phyloP scores from a whole-genome alignment of 2,329 filamentous ascomycete genomes.

The Cladosporium oxysporum region DNA sequence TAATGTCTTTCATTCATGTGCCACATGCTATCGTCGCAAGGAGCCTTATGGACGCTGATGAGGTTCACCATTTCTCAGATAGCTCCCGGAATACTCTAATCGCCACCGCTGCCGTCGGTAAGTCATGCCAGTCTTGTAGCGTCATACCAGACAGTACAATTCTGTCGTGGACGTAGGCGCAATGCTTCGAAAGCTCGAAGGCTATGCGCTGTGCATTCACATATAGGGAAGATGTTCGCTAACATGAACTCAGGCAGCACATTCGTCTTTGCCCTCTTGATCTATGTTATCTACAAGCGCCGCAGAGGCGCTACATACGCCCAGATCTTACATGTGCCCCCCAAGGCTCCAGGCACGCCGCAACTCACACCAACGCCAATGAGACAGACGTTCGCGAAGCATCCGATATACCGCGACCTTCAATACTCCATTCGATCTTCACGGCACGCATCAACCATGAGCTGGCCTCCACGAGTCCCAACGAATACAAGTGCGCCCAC shows the following conservation, averaged over 20 bases:
- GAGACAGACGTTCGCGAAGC: conserved; percentile 10
- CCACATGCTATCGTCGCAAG: neutral
- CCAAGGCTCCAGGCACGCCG: conserved; percentile 22
- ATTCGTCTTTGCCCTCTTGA: conserved; percentile 26
- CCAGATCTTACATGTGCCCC: conserved; percentile 29
- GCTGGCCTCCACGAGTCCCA: neutral
- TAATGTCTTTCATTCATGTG: neutral
- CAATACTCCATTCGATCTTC: conserved; percentile 31
- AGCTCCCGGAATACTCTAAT: conserved; percentile 27
- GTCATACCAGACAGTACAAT: neutral
- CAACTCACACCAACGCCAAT: conserved; percentile 22
- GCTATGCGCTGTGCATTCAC: neutral
- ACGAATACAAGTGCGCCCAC: neutral
- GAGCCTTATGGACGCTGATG: conserved; percentile 2
- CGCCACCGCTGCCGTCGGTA: conserved; percentile 29
- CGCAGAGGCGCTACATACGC: conserved; percentile 29
- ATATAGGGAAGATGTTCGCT: neutral
- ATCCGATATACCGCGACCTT: conserved; percentile 32
- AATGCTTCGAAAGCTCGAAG: neutral
- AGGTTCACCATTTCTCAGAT: conserved; percentile 15
- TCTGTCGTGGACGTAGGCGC: neutral
- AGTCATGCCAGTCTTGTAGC: conserved; percentile 5
- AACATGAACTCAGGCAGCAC: conserved; percentile 22
- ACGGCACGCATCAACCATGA: conserved; percentile 21
- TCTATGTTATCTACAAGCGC: conserved; percentile 28